These are phyloP conservation scores for Anethum foeniculum DNA, from an alignment of 140 eudicot genomes.

Conservation along the genomic window DNA sequence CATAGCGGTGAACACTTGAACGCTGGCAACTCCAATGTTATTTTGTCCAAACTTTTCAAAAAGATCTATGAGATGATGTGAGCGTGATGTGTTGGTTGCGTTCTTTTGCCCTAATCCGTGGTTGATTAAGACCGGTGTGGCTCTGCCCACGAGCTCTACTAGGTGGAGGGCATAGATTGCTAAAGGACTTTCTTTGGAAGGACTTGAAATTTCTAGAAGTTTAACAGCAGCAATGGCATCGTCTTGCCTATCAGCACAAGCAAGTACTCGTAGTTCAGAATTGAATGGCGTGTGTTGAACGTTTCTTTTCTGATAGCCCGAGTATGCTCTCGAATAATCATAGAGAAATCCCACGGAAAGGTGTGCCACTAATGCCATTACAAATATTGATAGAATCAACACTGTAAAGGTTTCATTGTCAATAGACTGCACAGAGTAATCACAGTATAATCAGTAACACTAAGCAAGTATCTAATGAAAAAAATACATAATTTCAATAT, in stretches of 20 bases:
- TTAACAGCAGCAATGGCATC: slow-evolving; percentile 23
- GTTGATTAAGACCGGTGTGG: slow-evolving; percentile 36
- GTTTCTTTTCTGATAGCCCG: slow-evolving; percentile 37
- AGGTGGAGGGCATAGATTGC: slow-evolving; percentile 30
- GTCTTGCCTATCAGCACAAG: slow-evolving; percentile 27
- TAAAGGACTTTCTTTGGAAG: slow-evolving; percentile 26
- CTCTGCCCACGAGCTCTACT: slow-evolving; percentile 38
- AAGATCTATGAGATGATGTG: slow-evolving; percentile 27
- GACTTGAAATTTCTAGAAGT: slow-evolving; percentile 26
- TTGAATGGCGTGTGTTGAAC: slow-evolving; percentile 19
- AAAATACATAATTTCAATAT: not conserved
- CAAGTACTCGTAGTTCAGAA: slow-evolving; percentile 31
- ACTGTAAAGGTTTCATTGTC: slow-evolving; percentile 30
- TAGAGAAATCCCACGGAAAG: slow-evolving; percentile 15
- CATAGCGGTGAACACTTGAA: slow-evolving; percentile 33
- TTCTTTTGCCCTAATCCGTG: slow-evolving; percentile 34
- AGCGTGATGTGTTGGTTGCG: slow-evolving; percentile 12
- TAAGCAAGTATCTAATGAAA: not conserved
- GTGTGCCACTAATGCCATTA: slow-evolving; percentile 12
- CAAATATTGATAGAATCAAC: slow-evolving; percentile 12
- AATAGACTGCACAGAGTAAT: slow-evolving; percentile 15
- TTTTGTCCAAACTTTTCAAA: slow-evolving; percentile 16
- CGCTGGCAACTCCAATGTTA: slow-evolving; percentile 5
- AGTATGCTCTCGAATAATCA: slow-evolving; percentile 26
- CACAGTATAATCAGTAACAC: not conserved